Percentiles rank a stretch among this genome's conserved stretches.
Conservation (phyloP, 2,329 filamentous ascomycete species). For the Epichloe brachyelytri region DNA sequence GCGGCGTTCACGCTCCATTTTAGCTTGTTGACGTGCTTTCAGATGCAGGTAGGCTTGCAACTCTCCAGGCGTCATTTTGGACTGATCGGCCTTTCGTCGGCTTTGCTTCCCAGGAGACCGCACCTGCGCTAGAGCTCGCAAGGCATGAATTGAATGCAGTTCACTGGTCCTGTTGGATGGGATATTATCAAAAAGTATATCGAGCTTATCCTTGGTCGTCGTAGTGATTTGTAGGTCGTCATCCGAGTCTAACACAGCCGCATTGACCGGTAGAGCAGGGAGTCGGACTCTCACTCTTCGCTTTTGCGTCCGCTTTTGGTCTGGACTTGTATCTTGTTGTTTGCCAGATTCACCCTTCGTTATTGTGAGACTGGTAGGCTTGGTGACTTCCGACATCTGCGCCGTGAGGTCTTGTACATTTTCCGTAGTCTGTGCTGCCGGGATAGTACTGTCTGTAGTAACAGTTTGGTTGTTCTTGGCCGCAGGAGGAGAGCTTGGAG, state of each 20-base stretch:
- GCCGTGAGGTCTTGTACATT: not conserved
- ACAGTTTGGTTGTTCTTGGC: slow-evolving; percentile 17
- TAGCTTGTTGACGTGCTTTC: slow-evolving; percentile 69
- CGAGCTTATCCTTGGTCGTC: slow-evolving; percentile 36
- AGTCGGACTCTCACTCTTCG: slow-evolving; percentile 40
- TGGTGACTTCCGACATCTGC: not conserved
- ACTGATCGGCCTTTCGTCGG: slow-evolving; percentile 29
- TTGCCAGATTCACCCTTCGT: slow-evolving; percentile 39
- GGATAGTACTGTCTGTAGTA: not conserved
- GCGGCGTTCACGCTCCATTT: slow-evolving; percentile 60
- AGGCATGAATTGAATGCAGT: slow-evolving; percentile 47
- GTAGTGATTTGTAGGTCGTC: slow-evolving; percentile 53
- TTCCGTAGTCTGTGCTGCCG: not conserved
- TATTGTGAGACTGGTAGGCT: not conserved
- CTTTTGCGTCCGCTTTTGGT: slow-evolving; percentile 22
- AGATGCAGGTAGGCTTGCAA: slow-evolving; percentile 56
- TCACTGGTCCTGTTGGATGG: slow-evolving; percentile 52
- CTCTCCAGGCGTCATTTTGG: slow-evolving; percentile 54
- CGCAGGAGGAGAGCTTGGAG: slow-evolving; percentile 55
- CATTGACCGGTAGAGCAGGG: slow-evolving; percentile 26
- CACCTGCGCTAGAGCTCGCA: slow-evolving; percentile 65
- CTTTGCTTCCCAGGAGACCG: slow-evolving; percentile 45
- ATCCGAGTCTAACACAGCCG: slow-evolving; percentile 31
- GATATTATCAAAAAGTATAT: slow-evolving; percentile 56
- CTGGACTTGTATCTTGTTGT: slow-evolving; percentile 37